These are phyloP conservation scores for Xylaria sp. DNA, from an alignment of 2,329 filamentous ascomycete genomes.

Conservation along the genomic window DNA sequence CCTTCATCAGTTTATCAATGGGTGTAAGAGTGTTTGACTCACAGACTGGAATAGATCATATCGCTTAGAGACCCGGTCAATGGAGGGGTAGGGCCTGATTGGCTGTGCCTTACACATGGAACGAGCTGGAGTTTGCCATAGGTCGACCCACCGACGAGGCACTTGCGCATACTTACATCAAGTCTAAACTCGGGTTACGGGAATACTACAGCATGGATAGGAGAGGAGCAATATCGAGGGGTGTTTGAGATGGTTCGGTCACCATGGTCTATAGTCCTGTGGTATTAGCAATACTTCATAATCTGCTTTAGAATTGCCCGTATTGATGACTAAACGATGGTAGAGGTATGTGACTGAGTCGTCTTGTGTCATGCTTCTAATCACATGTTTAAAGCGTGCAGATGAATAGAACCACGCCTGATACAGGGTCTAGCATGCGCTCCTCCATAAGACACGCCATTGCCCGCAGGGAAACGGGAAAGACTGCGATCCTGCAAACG, in stretches of 20 bases:
- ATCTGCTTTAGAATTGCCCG: background rate
- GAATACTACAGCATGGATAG: background rate
- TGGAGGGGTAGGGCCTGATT: background rate
- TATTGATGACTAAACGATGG: background rate
- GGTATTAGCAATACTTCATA: background rate
- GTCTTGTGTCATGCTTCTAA: background rate
- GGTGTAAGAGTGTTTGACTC: background rate
- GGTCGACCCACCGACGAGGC: background rate
- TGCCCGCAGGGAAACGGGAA: background rate
- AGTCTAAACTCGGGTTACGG: background rate
- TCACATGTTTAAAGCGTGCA: background rate
- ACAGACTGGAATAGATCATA: background rate
- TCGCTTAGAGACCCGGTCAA: background rate
- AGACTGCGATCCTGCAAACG: background rate
- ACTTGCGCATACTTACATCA: background rate
- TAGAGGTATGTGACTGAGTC: background rate
- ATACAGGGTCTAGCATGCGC: background rate
- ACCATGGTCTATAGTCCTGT: background rate
- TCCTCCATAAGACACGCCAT: background rate
- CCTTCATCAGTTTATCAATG: background rate
- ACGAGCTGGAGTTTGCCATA: slow-evolving; percentile 2
- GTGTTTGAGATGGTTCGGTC: background rate
- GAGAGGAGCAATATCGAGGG: background rate
- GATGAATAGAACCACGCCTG: background rate
- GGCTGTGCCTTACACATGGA: background rate